Conservation (phyloP, 495 filamentous ascomycete genomes). For the Jackrogersella multiformis region DNA sequence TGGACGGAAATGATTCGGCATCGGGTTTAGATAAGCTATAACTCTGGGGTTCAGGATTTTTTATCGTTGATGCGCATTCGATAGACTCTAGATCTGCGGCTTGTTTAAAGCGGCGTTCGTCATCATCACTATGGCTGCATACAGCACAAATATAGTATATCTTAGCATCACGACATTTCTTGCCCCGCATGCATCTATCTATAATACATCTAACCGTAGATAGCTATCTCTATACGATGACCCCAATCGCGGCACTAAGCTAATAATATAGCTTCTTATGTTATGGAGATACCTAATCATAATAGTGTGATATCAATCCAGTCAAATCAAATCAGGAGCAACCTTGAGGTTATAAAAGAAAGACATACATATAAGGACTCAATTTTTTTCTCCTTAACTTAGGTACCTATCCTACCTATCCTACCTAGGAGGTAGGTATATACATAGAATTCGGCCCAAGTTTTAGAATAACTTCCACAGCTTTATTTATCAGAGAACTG, state of each 20-base stretch:
- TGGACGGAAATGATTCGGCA: conserved; percentile 40
- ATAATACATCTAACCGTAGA: no score
- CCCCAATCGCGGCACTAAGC: neutral
- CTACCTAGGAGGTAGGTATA: no score
- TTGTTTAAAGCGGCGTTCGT: conserved; percentile 12
- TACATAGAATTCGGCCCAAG: no score
- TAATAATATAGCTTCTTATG: neutral
- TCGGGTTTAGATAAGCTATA: conserved; percentile 35
- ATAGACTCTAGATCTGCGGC: conserved; percentile 9
- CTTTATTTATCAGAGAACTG: no score
- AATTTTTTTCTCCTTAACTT: no score
- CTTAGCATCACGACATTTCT: neutral
- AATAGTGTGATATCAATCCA: neutral
- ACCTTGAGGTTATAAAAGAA: neutral
- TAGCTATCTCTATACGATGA: neutral
- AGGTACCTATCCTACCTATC: no score
- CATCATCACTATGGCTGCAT: neutral
- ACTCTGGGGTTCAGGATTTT: conserved; percentile 12
- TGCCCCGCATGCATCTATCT: neutral
- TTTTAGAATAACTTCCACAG: no score
- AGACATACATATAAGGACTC: no score
- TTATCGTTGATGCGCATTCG: conserved; percentile 2
- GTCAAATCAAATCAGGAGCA: neutral
- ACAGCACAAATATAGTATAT: neutral
- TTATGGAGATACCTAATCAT: neutral